Conservation (phyloP, 2,329 filamentous ascomycete genomes). For the Fusarium continuum region DNA sequence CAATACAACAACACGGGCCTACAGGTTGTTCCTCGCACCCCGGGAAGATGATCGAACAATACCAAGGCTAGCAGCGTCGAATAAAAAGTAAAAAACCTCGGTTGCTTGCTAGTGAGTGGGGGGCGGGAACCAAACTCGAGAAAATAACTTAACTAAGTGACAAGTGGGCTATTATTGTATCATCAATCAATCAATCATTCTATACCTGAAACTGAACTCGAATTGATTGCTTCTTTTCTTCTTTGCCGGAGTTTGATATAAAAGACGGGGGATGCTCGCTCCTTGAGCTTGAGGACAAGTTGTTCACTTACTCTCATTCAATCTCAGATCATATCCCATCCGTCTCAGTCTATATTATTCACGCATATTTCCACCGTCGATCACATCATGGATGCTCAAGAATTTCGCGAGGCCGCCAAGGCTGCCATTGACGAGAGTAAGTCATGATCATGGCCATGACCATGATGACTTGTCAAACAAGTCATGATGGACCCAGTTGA, state of each 20-base stretch:
- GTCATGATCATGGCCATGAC: slow-evolving; percentile 42
- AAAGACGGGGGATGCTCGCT: not conserved
- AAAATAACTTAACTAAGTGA: no score
- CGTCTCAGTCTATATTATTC: no score
- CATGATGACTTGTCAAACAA: slow-evolving; percentile 7
- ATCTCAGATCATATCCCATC: not conserved
- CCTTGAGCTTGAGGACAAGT: not conserved
- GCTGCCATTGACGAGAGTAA: slow-evolving; percentile 84
- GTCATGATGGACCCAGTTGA: slow-evolving; percentile 43
- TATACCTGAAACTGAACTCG: not conserved
- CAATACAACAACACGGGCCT: slow-evolving; percentile 12
- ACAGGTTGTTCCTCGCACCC: not conserved
- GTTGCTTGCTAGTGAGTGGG: not conserved
- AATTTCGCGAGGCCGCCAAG: slow-evolving; percentile 81
- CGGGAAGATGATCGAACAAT: slow-evolving; percentile 5
- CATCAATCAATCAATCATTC: no score
- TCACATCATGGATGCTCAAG: slow-evolving; percentile 76
- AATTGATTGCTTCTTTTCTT: not conserved
- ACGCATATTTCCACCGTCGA: no score
- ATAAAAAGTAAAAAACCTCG: not conserved
- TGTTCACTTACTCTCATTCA: not conserved
- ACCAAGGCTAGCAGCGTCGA: not conserved
- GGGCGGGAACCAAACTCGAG: not conserved
- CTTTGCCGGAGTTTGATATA: not conserved
- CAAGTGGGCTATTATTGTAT: no score